Conservation (phyloP, 495 filamentous ascomycete species). For the Penicilliopsis zonata region DNA sequence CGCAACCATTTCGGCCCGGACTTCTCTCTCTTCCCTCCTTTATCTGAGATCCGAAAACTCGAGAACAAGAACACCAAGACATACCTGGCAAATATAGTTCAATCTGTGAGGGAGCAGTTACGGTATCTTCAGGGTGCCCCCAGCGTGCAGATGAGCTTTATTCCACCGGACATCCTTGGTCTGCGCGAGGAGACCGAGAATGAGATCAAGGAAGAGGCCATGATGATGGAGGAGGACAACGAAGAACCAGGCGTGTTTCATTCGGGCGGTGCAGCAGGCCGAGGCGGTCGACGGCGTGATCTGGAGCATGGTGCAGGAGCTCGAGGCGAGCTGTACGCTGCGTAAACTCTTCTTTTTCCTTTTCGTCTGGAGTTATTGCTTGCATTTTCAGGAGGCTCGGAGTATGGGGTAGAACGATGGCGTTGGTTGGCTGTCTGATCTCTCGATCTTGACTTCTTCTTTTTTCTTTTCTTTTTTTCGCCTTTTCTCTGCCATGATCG, state of each 20-base stretch:
- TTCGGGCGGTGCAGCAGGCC: slow-evolving; percentile 1
- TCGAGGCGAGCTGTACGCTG: slow-evolving; percentile 29
- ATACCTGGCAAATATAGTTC: slow-evolving; percentile 62
- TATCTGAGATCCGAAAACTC: slow-evolving; percentile 54
- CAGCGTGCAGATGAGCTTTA: slow-evolving; percentile 71
- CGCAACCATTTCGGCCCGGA: slow-evolving; percentile 76
- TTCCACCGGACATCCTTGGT: slow-evolving; percentile 65
- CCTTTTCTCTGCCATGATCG: no score
- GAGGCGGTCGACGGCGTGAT: slow-evolving; percentile 21
- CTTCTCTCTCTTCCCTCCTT: slow-evolving; percentile 59
- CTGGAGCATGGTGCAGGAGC: slow-evolving; percentile 29
- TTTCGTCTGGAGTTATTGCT: slow-evolving; percentile 4
- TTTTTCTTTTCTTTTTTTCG: slow-evolving; percentile 2
- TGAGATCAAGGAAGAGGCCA: slow-evolving; percentile 58
- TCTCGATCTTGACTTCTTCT: slow-evolving; percentile 4
- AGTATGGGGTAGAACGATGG: slow-evolving; percentile 13
- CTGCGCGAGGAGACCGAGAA: slow-evolving; percentile 71
- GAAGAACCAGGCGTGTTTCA: slow-evolving; percentile 30
- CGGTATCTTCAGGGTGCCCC: slow-evolving; percentile 75
- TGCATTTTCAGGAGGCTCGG: slow-evolving; percentile 5
- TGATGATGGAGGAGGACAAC: slow-evolving; percentile 42
- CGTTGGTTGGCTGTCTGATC: slow-evolving; percentile 1
- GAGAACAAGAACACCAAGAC: slow-evolving; percentile 70
- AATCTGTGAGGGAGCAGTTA: slow-evolving; percentile 71
- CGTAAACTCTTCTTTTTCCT: slow-evolving; percentile 4